Evolutionary conservation across 2,329 filamentous ascomycete genomes (phyloP), one percentile per base, ranked within the genome.

Genomic region (Colletotrichum tofieldiae): DNA sequence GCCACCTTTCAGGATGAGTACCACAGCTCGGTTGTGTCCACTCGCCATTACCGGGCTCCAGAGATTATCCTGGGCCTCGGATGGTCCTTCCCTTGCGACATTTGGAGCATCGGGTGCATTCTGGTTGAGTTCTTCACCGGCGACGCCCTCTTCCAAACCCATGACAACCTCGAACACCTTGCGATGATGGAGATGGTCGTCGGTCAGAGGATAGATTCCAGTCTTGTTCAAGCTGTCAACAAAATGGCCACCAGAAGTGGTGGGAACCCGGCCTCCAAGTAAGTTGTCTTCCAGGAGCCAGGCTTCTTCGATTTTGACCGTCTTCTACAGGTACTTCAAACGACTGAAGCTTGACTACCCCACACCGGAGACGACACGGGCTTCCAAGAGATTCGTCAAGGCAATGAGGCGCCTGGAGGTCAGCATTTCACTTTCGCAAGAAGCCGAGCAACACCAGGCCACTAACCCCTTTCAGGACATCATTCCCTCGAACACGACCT

Each of bases 101-200:
- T 93, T 39, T 93, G 91, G 91, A 93, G 91, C 78, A 93, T 93
- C 41, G 91, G 91, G 4, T 93, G 91, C 75, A 93, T 93, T 73
- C 84, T 93, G 18, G 91, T 93, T 20, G 91, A 93, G 74, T 93
- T 93, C 79, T 93, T 90, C 73, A 93, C 91, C 0, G 91, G 91
- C 6, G 91, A 93, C 77, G 91, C 91, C 23, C 82, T 93, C 2
- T 93, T 93, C 79, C 91, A 93, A 78, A 93, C 91, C 1, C 91
- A 93, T 76, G 91, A 93, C 75, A 93, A 93, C 73, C 84, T 93
- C 32, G 91, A 93, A 79, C 91, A 93, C 78, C 82, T 93, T 63
- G 91, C 91, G n/a, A 93, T 93, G 91, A 93, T 93, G 91, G 91
- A 93, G 77, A 89, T 88, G 43, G 91, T 93, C 9, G 89, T 90